Base-by-base conservation (phyloP, 2,329 filamentous ascomycete genomes). In the Grosmannia huntii region DNA sequence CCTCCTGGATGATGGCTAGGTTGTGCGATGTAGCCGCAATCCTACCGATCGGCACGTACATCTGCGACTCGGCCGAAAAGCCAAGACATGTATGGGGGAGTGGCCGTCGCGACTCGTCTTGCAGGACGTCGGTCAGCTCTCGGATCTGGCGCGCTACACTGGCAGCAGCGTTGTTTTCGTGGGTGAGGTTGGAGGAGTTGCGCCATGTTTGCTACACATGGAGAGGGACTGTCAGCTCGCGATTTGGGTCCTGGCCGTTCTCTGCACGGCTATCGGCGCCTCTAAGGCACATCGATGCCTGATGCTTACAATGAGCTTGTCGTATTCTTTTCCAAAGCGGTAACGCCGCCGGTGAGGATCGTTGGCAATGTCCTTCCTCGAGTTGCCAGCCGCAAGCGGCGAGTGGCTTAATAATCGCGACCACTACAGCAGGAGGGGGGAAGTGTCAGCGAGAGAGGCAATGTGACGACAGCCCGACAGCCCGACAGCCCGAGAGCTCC, bases 81-180 rank as follows among this genome's bases (percentile, higher is more conserved):
- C 86, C 80, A 44, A 97, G 88, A 73, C 94, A 99, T 4, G 91
- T 87, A 71, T 97, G 92, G 7, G 92, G 92, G 28, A 90, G 81
- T 5, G 91, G 90, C 50, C 90, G 85, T 64, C 90, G 87, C 60
- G 88, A 89, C 73, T 97, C 92, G 73, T 96, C 90, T 73, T 83
- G 86, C 63, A 97, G 84, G 66, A 95, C 85, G 64, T 78, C 80
- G 63, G 81, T 84, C 49, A 86, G 76, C 65, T 84, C 80, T 64
- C 84, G 81, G 28, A 86, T 78, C 59, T 79, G 77, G 62, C 79
- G 76, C 68, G 85, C 81, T 68, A 86, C 75, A 58, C 76, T 77
- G 66, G 85, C 82, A 69, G 81, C 81, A 53, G 82, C 80, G 62
- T 84, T 81, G 67, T 76, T 73, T 65, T 86, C 82, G 64, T 73